A percentile compares a stretch with the other conserved stretches of the same genome.
These are phyloP conservation scores for Telfairia occidentalis DNA, from an alignment of 331 rosid genomes.

Conservation along the genomic window DNA sequence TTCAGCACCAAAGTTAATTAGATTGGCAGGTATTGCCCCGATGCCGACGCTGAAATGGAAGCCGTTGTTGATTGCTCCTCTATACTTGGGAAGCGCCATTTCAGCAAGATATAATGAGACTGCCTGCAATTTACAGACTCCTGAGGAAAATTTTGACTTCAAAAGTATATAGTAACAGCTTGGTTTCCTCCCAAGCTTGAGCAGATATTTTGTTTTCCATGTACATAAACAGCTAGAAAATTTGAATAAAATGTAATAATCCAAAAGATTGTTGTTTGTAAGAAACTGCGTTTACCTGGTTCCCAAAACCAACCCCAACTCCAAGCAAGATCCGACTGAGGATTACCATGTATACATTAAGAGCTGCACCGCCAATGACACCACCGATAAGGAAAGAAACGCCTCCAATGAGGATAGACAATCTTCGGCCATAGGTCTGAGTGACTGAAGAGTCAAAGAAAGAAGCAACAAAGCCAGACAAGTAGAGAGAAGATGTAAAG, in stretches of 20 bases:
- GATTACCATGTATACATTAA: constrained; percentile 53
- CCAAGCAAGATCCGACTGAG: constrained; percentile 57
- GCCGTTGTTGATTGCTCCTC: constrained; percentile 70
- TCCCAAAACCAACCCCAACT: constrained; percentile 65
- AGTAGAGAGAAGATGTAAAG: constrained; percentile 61
- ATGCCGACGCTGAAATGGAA: constrained; percentile 58
- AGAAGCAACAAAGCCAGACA: constrained; percentile 60
- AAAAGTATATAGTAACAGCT: background rate
- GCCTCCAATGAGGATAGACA: constrained; percentile 50
- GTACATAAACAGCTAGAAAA: background rate
- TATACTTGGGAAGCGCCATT: constrained; percentile 50
- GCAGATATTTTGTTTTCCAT: background rate
- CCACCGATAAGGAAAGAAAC: constrained; percentile 51
- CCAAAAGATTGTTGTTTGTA: background rate
- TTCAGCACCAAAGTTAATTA: constrained; percentile 54
- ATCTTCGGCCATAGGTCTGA: constrained; percentile 50
- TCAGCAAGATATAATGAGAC: constrained; percentile 68
- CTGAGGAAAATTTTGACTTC: background rate
- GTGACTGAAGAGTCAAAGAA: constrained; percentile 46
- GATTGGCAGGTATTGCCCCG: constrained; percentile 46
- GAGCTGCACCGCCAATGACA: constrained; percentile 51
- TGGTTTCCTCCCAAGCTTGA: background rate
- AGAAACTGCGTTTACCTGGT: constrained; percentile 33
- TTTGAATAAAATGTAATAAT: background rate
- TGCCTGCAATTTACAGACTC: constrained; percentile 23